Evolutionary conservation across 352 stramenopile species (phyloP), one percentile per base, ranked within the genome.

Genomic region (Phytophthora litchii): DNA sequence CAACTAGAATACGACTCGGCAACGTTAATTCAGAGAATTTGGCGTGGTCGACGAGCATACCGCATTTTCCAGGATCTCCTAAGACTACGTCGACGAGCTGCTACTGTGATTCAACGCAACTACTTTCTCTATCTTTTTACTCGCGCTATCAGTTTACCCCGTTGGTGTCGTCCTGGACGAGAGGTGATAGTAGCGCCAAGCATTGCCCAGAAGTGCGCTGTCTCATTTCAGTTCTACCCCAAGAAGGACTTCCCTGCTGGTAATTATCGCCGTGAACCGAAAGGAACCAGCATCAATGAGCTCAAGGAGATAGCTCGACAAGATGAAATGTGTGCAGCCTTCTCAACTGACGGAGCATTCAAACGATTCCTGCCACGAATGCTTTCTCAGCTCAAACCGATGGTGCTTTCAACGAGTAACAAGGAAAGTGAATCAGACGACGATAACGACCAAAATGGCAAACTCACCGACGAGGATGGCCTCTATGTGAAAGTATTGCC

Each of bases 351-450:
- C 52, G 78, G 84, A 6, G 53, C 80, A 8, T 67, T 94, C 35
- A 94, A 94, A 64, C 74, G 82, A 4, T 92, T 94, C 38, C 68
- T 94, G 16, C 82, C 80, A 3, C 72, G 84, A 3, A 80, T 90
- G 52, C 69, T 94, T 3, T 91, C 82, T 14, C 84, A 92, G 19
- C 64, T 94, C 3, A 71, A 89, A 29, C 50, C 69, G 0, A 90
- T 92, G 73, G 14, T 31, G 19, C 27, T 38, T 59, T n/a, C 27
- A 35, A 34, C 16, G 25, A 49, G 21, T 32, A 34, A 38, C 7
- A 20, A 13, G 7, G 19, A 55, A 17, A 25, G 5, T 12, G 32
- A 45, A 8, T 65, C 38, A 4, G 46, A 35, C 14, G 40, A 56
- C n/a, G 27, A 49, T 29, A n/a, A 20, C 13, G 25, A 52, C 12